Evolutionary conservation across 2,329 filamentous ascomycete species (phyloP), one percentile per base, ranked within the genome.

Genomic region (Tothia fuscella): DNA sequence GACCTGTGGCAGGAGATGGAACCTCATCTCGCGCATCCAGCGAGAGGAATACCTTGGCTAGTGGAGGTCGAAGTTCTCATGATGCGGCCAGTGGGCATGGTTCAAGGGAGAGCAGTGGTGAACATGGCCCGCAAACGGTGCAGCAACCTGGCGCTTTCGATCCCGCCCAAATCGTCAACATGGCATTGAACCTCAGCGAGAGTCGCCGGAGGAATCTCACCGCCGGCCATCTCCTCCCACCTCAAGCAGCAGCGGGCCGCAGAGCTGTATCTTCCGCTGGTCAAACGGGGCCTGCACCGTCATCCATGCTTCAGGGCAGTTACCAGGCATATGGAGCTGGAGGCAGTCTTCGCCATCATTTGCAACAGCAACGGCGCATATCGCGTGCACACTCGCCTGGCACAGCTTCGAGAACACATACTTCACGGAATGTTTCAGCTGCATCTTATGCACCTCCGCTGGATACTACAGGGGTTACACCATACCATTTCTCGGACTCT

Each of bases 171-270:
- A 93, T 96, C 48, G 86, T 96, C 31, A 87, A 87, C 53, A 83
- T 96, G 74, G 89, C 89, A 2, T 63, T 96, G 51, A 91, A 81
- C 49, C 63, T 96, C 38, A 93, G 83, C 64, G 86, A 95, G 59
- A 84, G 80, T 53, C 76, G 78, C 49, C 76, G 76, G 29, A 54
- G 71, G 70, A 61, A 82, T 68, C 47, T 76, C 64, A 58, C 74
- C 67, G 60, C 72, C 65, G 59, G 77, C 56, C 58, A 71, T 60
- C 50, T 74, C 54, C 42, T 75, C 56, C 55, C 72, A 58, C 42
- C 61, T 21, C 58, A 65, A 64, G 26, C 74, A 63, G 22, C 73
- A 66, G 35, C 66, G 63, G 30, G 64, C 71, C 41, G 64, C 47
- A 60, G 61, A 39, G 55, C 58, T 21, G 53, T 53, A 13, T 71